These are phyloP conservation scores for Phytophthora sp. DNA, from an alignment of 352 stramenopile genomes.

Conservation along the genomic window DNA sequence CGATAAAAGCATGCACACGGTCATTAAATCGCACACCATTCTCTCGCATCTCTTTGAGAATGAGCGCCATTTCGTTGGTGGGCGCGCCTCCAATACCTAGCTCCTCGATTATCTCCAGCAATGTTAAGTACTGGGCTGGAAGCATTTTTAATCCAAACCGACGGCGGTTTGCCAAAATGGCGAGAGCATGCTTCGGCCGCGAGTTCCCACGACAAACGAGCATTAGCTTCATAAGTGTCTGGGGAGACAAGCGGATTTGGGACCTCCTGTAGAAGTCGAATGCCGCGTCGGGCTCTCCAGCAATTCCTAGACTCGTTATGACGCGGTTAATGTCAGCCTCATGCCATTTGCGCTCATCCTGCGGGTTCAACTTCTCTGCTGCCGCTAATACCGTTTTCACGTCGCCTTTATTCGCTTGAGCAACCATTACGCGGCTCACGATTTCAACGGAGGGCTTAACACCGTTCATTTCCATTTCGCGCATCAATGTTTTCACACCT, in stretches of 20 bases:
- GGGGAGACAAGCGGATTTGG: slow-evolving; percentile 43
- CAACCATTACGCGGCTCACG: slow-evolving; percentile 49
- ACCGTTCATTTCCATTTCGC: slow-evolving; percentile 40
- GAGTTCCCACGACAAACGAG: slow-evolving; percentile 48
- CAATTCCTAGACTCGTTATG: slow-evolving; percentile 51
- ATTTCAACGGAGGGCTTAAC: slow-evolving; percentile 49
- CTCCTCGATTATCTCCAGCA: slow-evolving; percentile 57
- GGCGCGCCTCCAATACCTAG: slow-evolving; percentile 29
- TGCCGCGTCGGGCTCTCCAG: slow-evolving; percentile 41
- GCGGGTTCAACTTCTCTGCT: slow-evolving; percentile 32
- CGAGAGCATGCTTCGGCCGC: slow-evolving; percentile 46
- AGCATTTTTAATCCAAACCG: slow-evolving; percentile 55
- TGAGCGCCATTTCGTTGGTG: slow-evolving; percentile 33
- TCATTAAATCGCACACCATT: slow-evolving; percentile 32
- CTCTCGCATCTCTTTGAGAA: slow-evolving; percentile 55
- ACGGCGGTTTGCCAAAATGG: slow-evolving; percentile 60
- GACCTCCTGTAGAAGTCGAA: slow-evolving; percentile 70
- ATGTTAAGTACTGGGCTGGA: slow-evolving; percentile 41
- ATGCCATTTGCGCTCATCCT: slow-evolving; percentile 43
- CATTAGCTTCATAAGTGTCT: slow-evolving; percentile 56
- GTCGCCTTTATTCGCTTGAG: slow-evolving; percentile 39
- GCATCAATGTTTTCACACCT: slow-evolving; percentile 32
- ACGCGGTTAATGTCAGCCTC: slow-evolving; percentile 55
- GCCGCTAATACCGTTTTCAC: slow-evolving; percentile 43
- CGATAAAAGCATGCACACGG: slow-evolving; percentile 35